Base-by-base conservation (phyloP, 116 monocot genomes). In the Zostera marina region DNA sequence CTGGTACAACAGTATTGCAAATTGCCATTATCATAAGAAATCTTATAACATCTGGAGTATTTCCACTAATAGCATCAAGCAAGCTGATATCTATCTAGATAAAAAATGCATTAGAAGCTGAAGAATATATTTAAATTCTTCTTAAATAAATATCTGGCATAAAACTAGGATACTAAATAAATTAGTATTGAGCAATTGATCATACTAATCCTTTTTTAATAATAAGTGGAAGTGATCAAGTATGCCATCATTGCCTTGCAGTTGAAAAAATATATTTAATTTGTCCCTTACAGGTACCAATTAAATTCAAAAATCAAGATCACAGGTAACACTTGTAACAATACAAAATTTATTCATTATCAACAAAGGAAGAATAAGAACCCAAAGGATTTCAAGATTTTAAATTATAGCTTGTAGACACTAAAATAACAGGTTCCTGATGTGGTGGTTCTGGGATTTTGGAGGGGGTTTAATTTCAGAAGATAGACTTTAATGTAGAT, bases 1-100 rank as follows among this genome's bases (percentile, higher is more conserved):
- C 61, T 44, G 96, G 96, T 11, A 83, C 58, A 22, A 98, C 96
- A 6, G 90, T 98, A 62, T 98, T 89, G 81, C 96, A 98, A 60
- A 98, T 72, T 56, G 96, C 54, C 96, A 98, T 98, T 38, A 86
- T 69, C 44, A 64, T 75, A 47, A 98, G 76, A 76, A 98, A 98
- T 83, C 74, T 82, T 48, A 98, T 72, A 44, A 83, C 83, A 74
- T 76, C 76, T 45, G 80, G 72, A 39, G 52, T 61, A 68, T 67
- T 74, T 59, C 64, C 73, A 49, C 62, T 58, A 52, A 90, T 74
- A 76, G 80, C 80, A 86, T 82, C 72, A 65, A 83, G 82, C 54
- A 98, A 70, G 69, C 77, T 74, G 68, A 51, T 73, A 83, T 98
- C 96, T 98, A 75, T 61, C 70, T 24, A 58, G 38, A 40, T 3